Conservation (phyloP, 1,284 basidiomycete species). For the Cerrena zonata region DNA sequence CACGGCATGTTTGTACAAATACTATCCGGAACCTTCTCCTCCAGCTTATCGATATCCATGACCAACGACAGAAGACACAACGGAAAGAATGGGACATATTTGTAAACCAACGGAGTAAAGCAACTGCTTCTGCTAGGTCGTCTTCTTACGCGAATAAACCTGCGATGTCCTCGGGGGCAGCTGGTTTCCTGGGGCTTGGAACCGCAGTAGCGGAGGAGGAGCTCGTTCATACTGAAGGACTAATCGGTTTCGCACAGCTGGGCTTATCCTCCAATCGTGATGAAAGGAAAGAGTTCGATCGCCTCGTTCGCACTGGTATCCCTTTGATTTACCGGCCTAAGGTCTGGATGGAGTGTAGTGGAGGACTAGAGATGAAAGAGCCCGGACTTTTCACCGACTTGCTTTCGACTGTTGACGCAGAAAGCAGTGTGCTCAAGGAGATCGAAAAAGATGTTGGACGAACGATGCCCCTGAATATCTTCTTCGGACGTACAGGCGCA, state of each 20-base stretch:
- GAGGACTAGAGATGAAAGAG: conserved; percentile 85
- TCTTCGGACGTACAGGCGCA: conserved; percentile 91
- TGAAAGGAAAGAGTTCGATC: conserved; percentile 75
- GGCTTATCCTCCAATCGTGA: conserved; percentile 69
- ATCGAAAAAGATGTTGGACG: conserved; percentile 94
- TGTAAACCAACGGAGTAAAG: conserved; percentile 59
- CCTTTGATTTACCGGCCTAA: conserved; percentile 85
- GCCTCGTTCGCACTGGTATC: conserved; percentile 78
- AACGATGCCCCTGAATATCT: conserved; percentile 94
- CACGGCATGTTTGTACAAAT: conserved; percentile 66
- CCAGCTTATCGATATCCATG: conserved; percentile 83
- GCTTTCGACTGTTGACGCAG: conserved; percentile 52
- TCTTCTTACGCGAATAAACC: conserved; percentile 21
- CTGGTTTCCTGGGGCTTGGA: conserved; percentile 58
- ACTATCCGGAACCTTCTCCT: conserved; percentile 74
- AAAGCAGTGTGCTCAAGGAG: conserved; percentile 62
- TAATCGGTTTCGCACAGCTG: conserved; percentile 87
- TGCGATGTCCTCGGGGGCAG: conserved; percentile 32
- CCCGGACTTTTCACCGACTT: conserved; percentile 89
- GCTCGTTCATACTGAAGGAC: conserved; percentile 63
- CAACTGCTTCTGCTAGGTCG: conserved; percentile 20
- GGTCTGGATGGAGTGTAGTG: conserved; percentile 88
- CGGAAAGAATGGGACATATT: conserved; percentile 87
- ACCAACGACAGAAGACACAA: conserved; percentile 69
- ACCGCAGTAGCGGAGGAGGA: conserved; percentile 64